Evolutionary conservation across 306 rosid species (phyloP).

Genomic region (Rosa chinensis): DNA sequence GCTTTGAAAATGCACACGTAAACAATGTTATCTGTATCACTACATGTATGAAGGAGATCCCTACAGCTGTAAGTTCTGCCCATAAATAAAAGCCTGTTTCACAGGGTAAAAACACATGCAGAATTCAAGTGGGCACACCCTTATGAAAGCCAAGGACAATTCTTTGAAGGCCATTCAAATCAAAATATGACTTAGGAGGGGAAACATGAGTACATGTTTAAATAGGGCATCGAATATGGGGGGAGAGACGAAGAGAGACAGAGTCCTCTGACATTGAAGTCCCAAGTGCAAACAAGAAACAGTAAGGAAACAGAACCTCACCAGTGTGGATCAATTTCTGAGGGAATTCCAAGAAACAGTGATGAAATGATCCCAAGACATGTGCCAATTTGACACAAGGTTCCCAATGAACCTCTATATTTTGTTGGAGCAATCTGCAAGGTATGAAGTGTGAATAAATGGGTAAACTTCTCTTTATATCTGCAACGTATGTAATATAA

Average conservation of each 20-base stretch:
- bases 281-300: slow-evolving; percentile 18
- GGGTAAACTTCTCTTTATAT: slow-evolving; percentile 24
- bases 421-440: slow-evolving; percentile 86
- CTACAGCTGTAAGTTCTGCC: neutral
- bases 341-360: slow-evolving; percentile 68
- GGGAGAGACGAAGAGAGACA: neutral
- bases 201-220: neutral
- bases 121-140: neutral
- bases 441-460: slow-evolving; percentile 9
- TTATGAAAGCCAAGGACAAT: neutral
- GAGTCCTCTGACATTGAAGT: neutral
- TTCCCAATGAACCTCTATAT: slow-evolving; percentile 83
- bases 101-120: too few relatives aligned
- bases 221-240: neutral
- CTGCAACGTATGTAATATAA: neutral
- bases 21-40: slow-evolving; percentile 1
- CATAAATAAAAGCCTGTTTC: too few relatives aligned
- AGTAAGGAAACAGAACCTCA: slow-evolving; percentile 36
- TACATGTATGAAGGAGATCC: neutral
- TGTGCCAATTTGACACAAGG: slow-evolving; percentile 82
- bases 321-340: slow-evolving; percentile 81
- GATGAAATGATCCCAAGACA: slow-evolving; percentile 87
- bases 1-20: slow-evolving; percentile 2
- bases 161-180: neutral
- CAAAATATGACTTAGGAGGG: neutral